phyloP scores from a whole-genome alignment of 257 asterid species.

The Oldenlandia corymbosa region DNA sequence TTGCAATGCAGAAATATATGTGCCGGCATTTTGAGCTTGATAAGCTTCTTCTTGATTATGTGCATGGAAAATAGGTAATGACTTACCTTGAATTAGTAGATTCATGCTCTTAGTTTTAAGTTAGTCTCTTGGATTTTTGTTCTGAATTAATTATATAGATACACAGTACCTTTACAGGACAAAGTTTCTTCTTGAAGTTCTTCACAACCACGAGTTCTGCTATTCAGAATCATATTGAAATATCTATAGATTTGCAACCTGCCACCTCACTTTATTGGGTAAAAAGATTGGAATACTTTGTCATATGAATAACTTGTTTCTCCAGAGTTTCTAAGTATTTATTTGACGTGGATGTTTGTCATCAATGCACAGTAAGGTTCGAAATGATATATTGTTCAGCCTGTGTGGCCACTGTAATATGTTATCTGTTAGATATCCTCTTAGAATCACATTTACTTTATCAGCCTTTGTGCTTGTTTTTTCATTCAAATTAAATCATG shows the following conservation, averaged over 20 bases:
- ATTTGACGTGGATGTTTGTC: not conserved
- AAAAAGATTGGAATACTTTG: not conserved
- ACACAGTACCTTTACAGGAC: not conserved
- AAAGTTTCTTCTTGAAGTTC: no score
- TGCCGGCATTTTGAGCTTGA: constrained; percentile 94
- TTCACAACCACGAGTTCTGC: no score
- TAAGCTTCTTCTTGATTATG: constrained; percentile 69
- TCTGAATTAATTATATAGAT: not conserved
- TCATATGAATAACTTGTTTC: not conserved
- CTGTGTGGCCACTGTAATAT: not conserved
- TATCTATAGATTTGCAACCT: not conserved
- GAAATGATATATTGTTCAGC: not conserved
- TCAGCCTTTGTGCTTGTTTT: not conserved
- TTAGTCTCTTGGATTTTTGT: not conserved
- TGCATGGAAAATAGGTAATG: constrained; percentile 60
- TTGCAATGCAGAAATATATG: constrained; percentile 55
- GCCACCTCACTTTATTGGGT: no score
- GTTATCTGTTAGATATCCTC: no score
- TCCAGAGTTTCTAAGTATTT: not conserved
- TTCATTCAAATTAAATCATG: not conserved
- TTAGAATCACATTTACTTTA: not conserved
- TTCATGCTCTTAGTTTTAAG: not conserved
- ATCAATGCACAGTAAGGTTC: not conserved
- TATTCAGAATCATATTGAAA: no score
- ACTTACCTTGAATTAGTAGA: not conserved